Conservation (phyloP, 2,329 filamentous ascomycete genomes). For the Pleoardoris graminearum region DNA sequence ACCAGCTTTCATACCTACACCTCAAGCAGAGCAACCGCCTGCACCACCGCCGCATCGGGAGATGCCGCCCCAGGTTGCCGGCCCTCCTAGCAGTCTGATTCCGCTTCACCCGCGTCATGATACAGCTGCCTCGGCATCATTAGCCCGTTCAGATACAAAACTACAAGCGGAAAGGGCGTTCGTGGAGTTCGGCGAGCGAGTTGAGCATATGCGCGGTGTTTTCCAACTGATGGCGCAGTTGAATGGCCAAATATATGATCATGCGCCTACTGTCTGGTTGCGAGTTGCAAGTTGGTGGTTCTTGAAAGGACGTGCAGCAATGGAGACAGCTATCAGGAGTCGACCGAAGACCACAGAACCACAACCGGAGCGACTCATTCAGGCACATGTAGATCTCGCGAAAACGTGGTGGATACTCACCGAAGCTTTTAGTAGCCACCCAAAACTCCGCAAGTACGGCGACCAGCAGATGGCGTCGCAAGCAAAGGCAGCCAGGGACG, state of each 20-base stretch:
- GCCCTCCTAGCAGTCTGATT: conserved; percentile 14
- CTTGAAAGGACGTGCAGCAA: conserved; percentile 72
- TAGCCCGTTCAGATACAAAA: conserved; percentile 39
- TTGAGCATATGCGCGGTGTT: conserved; percentile 72
- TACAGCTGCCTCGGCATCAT: conserved; percentile 13
- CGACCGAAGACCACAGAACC: conserved; percentile 58
- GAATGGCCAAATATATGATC: conserved; percentile 66
- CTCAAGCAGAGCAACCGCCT: conserved; percentile 15
- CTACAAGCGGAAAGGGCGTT: conserved; percentile 56
- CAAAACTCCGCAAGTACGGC: conserved; percentile 32
- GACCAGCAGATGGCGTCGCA: conserved; percentile 28
- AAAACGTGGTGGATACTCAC: conserved; percentile 80
- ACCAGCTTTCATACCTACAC: conserved; percentile 12
- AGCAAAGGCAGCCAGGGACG: conserved; percentile 28
- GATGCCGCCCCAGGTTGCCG: conserved; percentile 9
- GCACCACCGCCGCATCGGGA: conserved; percentile 17
- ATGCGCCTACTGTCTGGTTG: conserved; percentile 68
- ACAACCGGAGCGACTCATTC: conserved; percentile 60
- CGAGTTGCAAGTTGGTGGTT: conserved; percentile 89
- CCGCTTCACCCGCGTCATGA: conserved; percentile 26
- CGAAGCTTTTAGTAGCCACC: conserved; percentile 47
- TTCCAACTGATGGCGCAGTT: conserved; percentile 79
- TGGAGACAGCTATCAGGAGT: conserved; percentile 73
- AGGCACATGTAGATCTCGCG: conserved; percentile 82
- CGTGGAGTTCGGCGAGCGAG: conserved; percentile 69